These are phyloP conservation scores for Debaryomycetaceae sp. DNA, from an alignment of 1,139 yeast genomes.

Conservation along the genomic window DNA sequence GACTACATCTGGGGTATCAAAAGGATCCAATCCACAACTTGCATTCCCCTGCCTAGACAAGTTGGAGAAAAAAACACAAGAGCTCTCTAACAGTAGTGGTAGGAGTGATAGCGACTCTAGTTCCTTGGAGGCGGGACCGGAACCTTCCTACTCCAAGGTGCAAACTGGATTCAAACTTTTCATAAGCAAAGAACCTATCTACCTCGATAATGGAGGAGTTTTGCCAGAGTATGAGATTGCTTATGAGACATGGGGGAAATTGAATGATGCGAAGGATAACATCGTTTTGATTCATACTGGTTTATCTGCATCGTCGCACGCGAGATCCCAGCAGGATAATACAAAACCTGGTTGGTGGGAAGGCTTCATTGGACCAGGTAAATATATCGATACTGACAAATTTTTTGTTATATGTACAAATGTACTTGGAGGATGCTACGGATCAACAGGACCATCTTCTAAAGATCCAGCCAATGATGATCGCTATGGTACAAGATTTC, in stretches of 20 bases:
- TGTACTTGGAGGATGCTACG: conserved; percentile 91
- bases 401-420: conserved; percentile 85
- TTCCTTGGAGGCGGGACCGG: conserved; percentile 71
- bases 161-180: conserved; percentile 65
- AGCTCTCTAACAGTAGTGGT: conserved; percentile 22
- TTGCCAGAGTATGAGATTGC: conserved; percentile 77
- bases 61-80: conserved; percentile 57
- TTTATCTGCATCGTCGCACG: conserved; percentile 89
- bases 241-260: conserved; percentile 85
- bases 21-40: conserved; percentile 57
- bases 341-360: conserved; percentile 94
- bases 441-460: conserved; percentile 91
- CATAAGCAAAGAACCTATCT: conserved; percentile 55
- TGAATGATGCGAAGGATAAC: conserved; percentile 61
- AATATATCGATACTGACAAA: conserved; percentile 74
- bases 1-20: conserved; percentile 5
- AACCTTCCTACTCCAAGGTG: conserved; percentile 75
- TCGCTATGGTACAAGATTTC: conserved; percentile 83
- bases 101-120: conserved; percentile 20
- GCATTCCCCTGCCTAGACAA: conserved; percentile 85
- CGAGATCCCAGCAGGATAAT: conserved; percentile 76
- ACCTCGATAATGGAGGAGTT: conserved; percentile 78
- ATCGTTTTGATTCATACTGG: conserved; percentile 87
- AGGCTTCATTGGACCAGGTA: conserved; percentile 81
- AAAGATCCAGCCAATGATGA: conserved; percentile 65